Conservation (phyloP, 1,284 basidiomycete genomes). For the Coniferiporia weirii region DNA sequence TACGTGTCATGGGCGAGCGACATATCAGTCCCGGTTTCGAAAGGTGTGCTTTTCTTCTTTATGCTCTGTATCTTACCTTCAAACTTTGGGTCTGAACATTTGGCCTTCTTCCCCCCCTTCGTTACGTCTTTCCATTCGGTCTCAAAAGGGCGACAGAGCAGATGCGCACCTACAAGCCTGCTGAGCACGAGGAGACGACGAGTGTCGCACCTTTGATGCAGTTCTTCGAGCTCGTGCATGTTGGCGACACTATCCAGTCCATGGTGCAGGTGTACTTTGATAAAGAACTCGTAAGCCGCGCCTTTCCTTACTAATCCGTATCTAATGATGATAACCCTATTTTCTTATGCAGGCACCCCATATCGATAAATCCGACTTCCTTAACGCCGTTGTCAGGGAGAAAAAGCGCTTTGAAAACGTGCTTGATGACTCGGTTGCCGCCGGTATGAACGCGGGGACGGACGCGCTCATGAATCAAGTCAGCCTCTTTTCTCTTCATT, state of each 20-base stretch:
- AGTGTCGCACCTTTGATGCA: slow-evolving; percentile 89
- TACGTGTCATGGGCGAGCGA: slow-evolving; percentile 72
- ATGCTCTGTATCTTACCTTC: not conserved
- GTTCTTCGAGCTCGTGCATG: slow-evolving; percentile 96
- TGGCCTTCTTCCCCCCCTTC: not conserved
- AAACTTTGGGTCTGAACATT: not conserved
- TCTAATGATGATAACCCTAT: not conserved
- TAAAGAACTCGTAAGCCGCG: slow-evolving; percentile 71
- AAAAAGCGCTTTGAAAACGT: slow-evolving; percentile 94
- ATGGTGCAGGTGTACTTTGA: slow-evolving; percentile 99
- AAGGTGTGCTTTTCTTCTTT: slow-evolving; percentile 42
- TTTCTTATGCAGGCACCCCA: slow-evolving; percentile 57
- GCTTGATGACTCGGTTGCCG: slow-evolving; percentile 90
- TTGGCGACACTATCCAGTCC: slow-evolving; percentile 95
- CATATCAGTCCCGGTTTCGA: slow-evolving; percentile 87
- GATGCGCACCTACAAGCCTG: slow-evolving; percentile 84
- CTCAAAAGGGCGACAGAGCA: slow-evolving; percentile 66
- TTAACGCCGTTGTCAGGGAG: slow-evolving; percentile 90
- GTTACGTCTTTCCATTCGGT: not conserved
- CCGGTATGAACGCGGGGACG: slow-evolving; percentile 90
- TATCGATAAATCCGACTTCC: slow-evolving; percentile 89
- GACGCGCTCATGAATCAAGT: slow-evolving; percentile 96
- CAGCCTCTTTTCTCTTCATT: slow-evolving; percentile 17
- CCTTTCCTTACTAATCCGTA: not conserved
- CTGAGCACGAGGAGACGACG: slow-evolving; percentile 71